Percentiles rank a stretch among this genome's conserved stretches.
These are phyloP conservation scores for Salvia sclarea DNA, from an alignment of 305 asterid genomes.

Conservation along the genomic window DNA sequence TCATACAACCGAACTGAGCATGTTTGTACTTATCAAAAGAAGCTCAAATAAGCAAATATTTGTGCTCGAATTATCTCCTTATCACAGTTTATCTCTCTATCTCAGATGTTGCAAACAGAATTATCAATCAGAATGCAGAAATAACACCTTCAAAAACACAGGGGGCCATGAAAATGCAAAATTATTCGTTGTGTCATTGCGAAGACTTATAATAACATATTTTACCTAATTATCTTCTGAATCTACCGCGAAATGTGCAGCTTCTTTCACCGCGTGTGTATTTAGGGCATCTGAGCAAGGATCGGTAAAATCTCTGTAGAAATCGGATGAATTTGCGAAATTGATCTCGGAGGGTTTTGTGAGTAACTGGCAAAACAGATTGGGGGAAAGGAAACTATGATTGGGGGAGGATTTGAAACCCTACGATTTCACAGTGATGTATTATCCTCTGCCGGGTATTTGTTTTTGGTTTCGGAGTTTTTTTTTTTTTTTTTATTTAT, in stretches of 20 bases:
- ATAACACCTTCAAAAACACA: not conserved
- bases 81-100: not conserved
- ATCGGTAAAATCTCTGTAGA: no score
- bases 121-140: not conserved
- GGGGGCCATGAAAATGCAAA: not conserved
- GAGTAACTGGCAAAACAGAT: constrained; percentile 17
- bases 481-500: constrained; percentile 16
- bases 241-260: not conserved
- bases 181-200: not conserved
- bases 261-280: not conserved
- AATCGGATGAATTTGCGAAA: no score
- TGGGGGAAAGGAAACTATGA: constrained; percentile 32
- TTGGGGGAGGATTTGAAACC: constrained; percentile 51
- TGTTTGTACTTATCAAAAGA: no score
- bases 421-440: constrained; percentile 34
- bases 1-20: no score
- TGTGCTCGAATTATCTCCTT: no score
- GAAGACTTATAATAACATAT: not conserved
- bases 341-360: no score
- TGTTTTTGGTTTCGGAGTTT: constrained; percentile 17
- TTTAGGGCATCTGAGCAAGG: no score
- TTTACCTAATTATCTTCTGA: not conserved
- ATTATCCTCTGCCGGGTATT: constrained; percentile 8
- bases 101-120: not conserved
- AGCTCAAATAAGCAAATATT: no score